Percentiles rank a stretch among this genome's conserved stretches.
Conservation (phyloP, 179 eudicot genomes). For the Silene noctiflora region DNA sequence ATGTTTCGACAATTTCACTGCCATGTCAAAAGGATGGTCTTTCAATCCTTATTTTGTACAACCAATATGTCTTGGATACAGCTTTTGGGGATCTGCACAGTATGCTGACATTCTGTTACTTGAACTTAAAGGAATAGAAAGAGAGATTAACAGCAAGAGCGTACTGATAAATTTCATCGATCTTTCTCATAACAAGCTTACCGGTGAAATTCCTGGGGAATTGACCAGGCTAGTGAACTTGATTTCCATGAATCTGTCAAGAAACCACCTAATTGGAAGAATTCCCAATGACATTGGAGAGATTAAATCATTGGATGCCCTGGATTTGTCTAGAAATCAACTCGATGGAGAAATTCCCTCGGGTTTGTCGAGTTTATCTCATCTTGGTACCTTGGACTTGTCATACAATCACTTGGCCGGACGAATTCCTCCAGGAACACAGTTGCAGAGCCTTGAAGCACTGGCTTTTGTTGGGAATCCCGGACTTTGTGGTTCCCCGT, state of each 20-base stretch:
- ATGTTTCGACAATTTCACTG: constrained; percentile 25
- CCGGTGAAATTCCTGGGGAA: constrained; percentile 25
- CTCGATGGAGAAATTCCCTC: constrained; percentile 35
- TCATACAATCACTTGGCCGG: constrained; percentile 39
- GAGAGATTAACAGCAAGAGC: constrained; percentile 13
- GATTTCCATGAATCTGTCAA: constrained; percentile 30
- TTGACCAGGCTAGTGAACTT: constrained; percentile 17
- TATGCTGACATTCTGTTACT: constrained; percentile 24
- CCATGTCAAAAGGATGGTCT: constrained; percentile 14
- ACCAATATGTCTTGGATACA: not conserved
- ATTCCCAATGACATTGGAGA: constrained; percentile 27
- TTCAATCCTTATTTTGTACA: not conserved
- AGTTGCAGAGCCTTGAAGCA: constrained; percentile 32
- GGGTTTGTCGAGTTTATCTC: constrained; percentile 20
- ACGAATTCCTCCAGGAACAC: constrained; percentile 43
- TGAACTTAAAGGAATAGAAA: constrained; percentile 30
- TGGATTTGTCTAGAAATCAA: constrained; percentile 33
- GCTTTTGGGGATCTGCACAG: not conserved
- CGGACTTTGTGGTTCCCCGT: constrained; percentile 42
- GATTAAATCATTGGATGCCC: constrained; percentile 24
- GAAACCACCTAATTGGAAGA: constrained; percentile 29
- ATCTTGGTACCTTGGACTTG: constrained; percentile 31
- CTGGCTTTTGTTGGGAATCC: constrained; percentile 34
- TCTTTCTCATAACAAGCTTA: constrained; percentile 36
- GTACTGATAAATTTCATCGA: constrained; percentile 33